Evolutionary conservation across 73 alveolate genomes (phyloP).

Genomic region (Paraurostyla sp.): DNA sequence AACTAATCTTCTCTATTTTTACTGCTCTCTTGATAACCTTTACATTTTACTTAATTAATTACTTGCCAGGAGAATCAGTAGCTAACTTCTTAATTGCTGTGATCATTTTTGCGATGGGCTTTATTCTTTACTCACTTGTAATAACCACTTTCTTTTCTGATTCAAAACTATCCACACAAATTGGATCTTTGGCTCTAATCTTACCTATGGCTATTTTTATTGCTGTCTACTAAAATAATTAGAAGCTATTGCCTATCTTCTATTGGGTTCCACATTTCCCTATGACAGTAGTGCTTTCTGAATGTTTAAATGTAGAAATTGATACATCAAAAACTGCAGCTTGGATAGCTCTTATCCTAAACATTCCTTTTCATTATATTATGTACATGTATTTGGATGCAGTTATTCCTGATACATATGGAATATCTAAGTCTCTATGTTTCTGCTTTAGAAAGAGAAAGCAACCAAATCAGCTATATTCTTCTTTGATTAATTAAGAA

Average conservation of each 20-base stretch:
- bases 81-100: conserved; percentile 54
- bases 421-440: conserved; percentile 49
- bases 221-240: not conserved
- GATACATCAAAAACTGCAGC: not conserved
- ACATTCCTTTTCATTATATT: not conserved
- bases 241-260: conserved; percentile 14
- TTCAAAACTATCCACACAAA: conserved; percentile 63
- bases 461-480: not conserved
- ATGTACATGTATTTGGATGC: conserved; percentile 48
- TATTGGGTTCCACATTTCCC: conserved; percentile 71
- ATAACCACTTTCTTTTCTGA: conserved; percentile 79
- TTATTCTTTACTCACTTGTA: conserved; percentile 69
- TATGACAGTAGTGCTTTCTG: conserved; percentile 30
- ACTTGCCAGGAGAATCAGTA: not conserved
- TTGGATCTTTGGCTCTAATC: conserved; percentile 62
- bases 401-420: conserved; percentile 51
- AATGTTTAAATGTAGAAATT: conserved; percentile 6
- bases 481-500: not conserved
- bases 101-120: conserved; percentile 61
- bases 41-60: not conserved
- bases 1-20: conserved; percentile 56
- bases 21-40: not conserved
- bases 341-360: conserved; percentile 27
- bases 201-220: conserved; percentile 50
- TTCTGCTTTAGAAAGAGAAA: conserved; percentile 57